These are phyloP conservation scores for Austroboletus novae-zelandiae DNA, from an alignment of 1,284 basidiomycete species.

Conservation along the genomic window DNA sequence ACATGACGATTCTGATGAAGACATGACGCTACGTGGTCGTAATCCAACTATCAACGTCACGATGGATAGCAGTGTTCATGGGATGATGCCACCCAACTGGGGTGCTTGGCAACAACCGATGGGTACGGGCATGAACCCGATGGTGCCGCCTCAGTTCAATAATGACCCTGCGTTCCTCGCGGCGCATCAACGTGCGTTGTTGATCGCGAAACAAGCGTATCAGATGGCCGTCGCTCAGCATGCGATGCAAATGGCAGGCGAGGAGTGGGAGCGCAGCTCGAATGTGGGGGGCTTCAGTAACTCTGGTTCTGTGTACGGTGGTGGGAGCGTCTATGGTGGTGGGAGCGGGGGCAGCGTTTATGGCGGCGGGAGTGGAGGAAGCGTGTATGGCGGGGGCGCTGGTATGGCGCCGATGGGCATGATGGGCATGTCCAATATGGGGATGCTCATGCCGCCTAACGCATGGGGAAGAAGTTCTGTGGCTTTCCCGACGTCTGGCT, in stretches of 20 bases:
- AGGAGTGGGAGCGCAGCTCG: constrained; percentile 82
- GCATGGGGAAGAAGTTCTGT: constrained; percentile 41
- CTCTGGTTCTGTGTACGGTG: constrained; percentile 32
- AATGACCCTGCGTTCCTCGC: constrained; percentile 56
- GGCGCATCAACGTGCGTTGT: constrained; percentile 80
- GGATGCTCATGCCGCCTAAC: constrained; percentile 36
- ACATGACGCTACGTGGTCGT: constrained; percentile 19
- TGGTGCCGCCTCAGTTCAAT: constrained; percentile 31
- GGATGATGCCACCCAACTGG: constrained; percentile 25
- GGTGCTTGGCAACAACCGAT: constrained; percentile 32
- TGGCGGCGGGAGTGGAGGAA: constrained; percentile 34
- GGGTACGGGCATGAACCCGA: constrained; percentile 20
- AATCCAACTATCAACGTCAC: constrained; percentile 42
- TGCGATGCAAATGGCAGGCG: constrained; percentile 76
- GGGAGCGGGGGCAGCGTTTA: constrained; percentile 37
- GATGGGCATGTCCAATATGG: constrained; percentile 43
- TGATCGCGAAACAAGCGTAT: constrained; percentile 79
- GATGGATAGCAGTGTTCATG: constrained; percentile 40
- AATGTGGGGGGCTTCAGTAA: constrained; percentile 39
- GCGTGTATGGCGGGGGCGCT: constrained; percentile 36
- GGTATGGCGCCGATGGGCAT: constrained; percentile 35
- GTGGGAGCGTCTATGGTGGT: constrained; percentile 34
- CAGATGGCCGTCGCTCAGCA: constrained; percentile 84
- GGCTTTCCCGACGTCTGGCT: constrained; percentile 55
- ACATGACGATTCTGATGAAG: constrained; percentile 54